These are phyloP conservation scores for Candida parachauliodes DNA, from an alignment of 805 yeast species.

Conservation along the genomic window DNA sequence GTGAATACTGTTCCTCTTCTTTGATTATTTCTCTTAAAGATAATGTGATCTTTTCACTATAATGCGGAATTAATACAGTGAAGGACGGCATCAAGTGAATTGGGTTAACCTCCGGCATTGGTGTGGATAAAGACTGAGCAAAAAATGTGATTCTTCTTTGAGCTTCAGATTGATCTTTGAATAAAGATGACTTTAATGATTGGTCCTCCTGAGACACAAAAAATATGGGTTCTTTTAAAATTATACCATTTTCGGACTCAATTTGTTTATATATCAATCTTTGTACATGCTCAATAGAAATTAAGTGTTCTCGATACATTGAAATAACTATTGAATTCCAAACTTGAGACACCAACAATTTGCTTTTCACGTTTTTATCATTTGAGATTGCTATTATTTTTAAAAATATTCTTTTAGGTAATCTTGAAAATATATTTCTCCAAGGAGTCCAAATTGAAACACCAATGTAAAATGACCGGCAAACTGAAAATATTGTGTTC, in stretches of 20 bases:
- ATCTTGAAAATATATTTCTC: conserved; percentile 72
- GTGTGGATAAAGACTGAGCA: conserved; percentile 86
- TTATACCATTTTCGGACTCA: conserved; percentile 14
- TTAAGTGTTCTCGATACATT: conserved; percentile 76
- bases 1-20: conserved; percentile 95
- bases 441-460: conserved; percentile 87
- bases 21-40: conserved; percentile 95
- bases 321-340: conserved; percentile 86
- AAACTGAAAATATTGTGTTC: conserved; percentile 70
- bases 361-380: conserved; percentile 37
- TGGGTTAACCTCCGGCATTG: conserved; percentile 71
- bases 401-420: conserved; percentile 73
- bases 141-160: conserved; percentile 80
- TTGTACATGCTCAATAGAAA: conserved; percentile 70
- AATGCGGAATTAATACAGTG: conserved; percentile 92
- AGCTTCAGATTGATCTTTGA: conserved; percentile 69
- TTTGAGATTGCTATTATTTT: conserved; percentile 53
- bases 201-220: conserved; percentile 83
- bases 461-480: conserved; percentile 68
- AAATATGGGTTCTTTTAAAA: conserved; percentile 67
- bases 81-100: conserved; percentile 73
- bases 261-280: conserved; percentile 58
- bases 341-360: conserved; percentile 58
- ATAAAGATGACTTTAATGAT: conserved; percentile 52
- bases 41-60: conserved; percentile 87